Conservation (phyloP, 2,329 filamentous ascomycete genomes). For the Gliomastix tumulicola region DNA sequence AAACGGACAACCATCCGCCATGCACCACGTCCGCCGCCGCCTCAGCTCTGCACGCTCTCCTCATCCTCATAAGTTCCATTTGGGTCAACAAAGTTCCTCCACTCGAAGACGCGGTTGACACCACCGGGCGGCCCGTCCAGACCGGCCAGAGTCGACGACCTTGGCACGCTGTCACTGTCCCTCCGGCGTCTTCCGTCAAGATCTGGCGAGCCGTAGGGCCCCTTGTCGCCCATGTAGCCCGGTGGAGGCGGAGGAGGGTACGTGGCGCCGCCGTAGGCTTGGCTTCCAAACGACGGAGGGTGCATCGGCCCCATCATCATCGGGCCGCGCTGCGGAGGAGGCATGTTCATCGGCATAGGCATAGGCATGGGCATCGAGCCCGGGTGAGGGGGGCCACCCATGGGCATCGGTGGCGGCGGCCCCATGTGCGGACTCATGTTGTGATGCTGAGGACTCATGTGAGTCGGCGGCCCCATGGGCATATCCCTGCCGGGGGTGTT, state of each 20-base stretch:
- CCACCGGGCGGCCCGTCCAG: slow-evolving; percentile 36
- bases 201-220: no score
- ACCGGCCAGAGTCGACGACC: slow-evolving; percentile 36
- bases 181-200: no score
- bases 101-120: slow-evolving; percentile 39
- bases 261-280: no score
- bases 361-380: no score
- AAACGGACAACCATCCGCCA: not conserved
- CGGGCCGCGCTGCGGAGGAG: not conserved
- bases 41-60: no score
- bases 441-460: no score
- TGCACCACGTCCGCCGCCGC: not conserved
- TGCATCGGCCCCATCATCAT: not conserved
- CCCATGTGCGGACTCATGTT: slow-evolving; percentile 1
- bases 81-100: slow-evolving; percentile 39
- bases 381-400: no score
- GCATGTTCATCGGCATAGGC: not conserved
- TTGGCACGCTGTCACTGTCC: no score
- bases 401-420: not conserved
- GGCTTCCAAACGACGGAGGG: no score
- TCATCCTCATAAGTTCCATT: no score
- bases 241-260: no score
- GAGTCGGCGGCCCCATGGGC: slow-evolving; percentile 10
- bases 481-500: slow-evolving; percentile 6
- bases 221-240: no score